phyloP scores from a whole-genome alignment of 1,139 yeast species.

The Groenewaldozyma sp. region DNA sequence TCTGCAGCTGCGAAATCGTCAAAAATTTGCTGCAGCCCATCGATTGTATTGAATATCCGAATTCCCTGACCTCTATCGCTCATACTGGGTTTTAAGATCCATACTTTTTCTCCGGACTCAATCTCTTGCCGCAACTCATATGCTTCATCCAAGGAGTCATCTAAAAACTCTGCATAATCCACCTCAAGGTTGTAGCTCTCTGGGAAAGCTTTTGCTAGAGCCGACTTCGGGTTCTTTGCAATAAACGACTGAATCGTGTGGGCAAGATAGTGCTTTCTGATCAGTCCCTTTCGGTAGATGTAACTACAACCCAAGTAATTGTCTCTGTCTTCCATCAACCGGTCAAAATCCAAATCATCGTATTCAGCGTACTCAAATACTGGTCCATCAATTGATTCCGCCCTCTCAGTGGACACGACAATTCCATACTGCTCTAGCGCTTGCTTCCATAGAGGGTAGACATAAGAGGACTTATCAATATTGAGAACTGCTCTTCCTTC shows the following conservation, averaged over 20 bases:
- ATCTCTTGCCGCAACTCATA: conserved; percentile 79
- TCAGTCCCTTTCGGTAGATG: conserved; percentile 71
- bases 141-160: conserved; percentile 85
- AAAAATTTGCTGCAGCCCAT: conserved; percentile 72
- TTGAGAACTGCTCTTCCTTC: conserved; percentile 7
- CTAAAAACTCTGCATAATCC: conserved; percentile 94
- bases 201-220: conserved; percentile 55
- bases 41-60: conserved; percentile 64
- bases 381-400: conserved; percentile 20
- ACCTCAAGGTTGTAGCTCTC: conserved; percentile 73
- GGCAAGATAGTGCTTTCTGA: conserved; percentile 80
- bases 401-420: conserved; percentile 7
- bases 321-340: conserved; percentile 33
- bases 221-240: conserved; percentile 65
- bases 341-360: conserved; percentile 76
- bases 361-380: conserved; percentile 81
- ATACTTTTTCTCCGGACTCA: conserved; percentile 52
- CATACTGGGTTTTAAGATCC: conserved; percentile 95
- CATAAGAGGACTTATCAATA: conserved; percentile 36
- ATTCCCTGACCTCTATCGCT: conserved; percentile 97
- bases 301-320: conserved; percentile 69
- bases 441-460: conserved; percentile 45
- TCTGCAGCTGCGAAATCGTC: conserved; percentile 72
- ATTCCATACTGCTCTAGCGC: conserved; percentile 31
- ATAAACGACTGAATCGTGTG: conserved; percentile 66